Conservation (phyloP, 2,329 filamentous ascomycete species). For the Lachnellula arida region DNA sequence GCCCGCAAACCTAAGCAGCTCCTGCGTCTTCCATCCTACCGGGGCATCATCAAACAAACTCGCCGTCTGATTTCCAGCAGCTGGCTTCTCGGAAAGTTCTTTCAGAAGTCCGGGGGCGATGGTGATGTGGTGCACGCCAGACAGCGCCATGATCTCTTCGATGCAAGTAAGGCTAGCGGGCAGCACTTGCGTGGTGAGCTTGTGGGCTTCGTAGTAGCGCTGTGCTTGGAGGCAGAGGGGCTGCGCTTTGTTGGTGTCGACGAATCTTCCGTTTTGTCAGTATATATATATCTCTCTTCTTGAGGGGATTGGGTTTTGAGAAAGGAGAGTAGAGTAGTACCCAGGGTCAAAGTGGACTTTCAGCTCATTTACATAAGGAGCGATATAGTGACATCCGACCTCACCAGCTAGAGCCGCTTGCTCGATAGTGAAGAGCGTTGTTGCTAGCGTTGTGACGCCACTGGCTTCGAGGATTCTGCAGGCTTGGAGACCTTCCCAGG, state of each 20-base stretch:
- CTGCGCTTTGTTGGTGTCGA: conserved; percentile 41
- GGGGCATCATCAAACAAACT: conserved; percentile 19
- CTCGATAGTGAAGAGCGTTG: conserved; percentile 57
- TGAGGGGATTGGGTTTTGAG: neutral
- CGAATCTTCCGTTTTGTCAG: conserved; percentile 35
- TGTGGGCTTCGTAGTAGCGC: conserved; percentile 43
- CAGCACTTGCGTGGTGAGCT: conserved; percentile 45
- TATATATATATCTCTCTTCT: neutral
- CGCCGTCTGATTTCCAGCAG: conserved; percentile 1
- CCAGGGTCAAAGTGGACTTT: conserved; percentile 54
- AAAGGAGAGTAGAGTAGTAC: conserved; percentile 29
- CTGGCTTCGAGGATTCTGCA: conserved; percentile 48
- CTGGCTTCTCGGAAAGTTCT: conserved; percentile 12
- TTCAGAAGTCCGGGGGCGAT: conserved; percentile 49
- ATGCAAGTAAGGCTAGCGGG: conserved; percentile 53
- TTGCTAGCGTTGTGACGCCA: conserved; percentile 56
- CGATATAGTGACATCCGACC: conserved; percentile 56
- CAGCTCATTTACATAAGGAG: conserved; percentile 62
- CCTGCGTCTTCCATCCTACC: neutral
- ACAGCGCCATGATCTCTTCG: conserved; percentile 53
- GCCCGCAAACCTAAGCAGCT: conserved; percentile 25
- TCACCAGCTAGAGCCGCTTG: conserved; percentile 56
- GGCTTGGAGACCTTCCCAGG: conserved; percentile 59
- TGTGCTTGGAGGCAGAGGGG: conserved; percentile 44
- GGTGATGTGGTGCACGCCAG: conserved; percentile 55